Evolutionary conservation across 2,329 filamentous ascomycete species (phyloP), one percentile per base, ranked within the genome.

Genomic region (Madurella mycetomatis): DNA sequence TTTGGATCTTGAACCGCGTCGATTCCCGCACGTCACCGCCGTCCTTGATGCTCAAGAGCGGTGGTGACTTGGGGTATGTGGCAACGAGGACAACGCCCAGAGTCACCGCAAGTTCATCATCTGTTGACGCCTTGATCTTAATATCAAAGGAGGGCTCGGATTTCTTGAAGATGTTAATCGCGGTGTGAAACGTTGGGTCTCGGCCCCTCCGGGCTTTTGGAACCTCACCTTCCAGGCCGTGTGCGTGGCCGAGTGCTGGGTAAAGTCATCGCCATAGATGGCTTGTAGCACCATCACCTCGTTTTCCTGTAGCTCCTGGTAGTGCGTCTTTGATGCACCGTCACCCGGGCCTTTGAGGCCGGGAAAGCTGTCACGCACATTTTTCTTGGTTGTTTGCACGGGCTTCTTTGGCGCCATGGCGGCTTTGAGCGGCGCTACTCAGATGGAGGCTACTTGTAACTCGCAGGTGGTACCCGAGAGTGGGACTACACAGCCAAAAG

Each of bases 231-330:
- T 91, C 92, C 92, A 97, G 41, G 91, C 92, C 62, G 83, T 80
- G 56, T 84, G 82, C 55, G 81, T 81, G 48, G 82, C 81, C 65
- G 86, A 82, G 64, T 90, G 82, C 67, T 87, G 84, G 63, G 87
- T 79, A 66, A 90, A 96, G 67, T 96, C 92, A 56, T 95, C 90
- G 62, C 86, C 87, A 67, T 94, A 97, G 47, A 97, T 95, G 41
- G 92, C 88, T 65, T 87, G 81, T 55, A 97, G 78, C 43, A 85
- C 92, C 67, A 94, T 82, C 54, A 95, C 79, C 73, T 97, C 94
- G 67, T 96, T 88, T 65, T 87, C 79, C 73, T 97, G 94, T 34
- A 88, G 84, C 72, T 95, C 87, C 60, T 85, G 83, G 73, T 96
- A 95, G 66, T 91, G 76, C 15, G 80, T 79, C 62, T 75, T 81